phyloP scores from a whole-genome alignment of 164 flowering plant species.

The Akebia trifoliata region DNA sequence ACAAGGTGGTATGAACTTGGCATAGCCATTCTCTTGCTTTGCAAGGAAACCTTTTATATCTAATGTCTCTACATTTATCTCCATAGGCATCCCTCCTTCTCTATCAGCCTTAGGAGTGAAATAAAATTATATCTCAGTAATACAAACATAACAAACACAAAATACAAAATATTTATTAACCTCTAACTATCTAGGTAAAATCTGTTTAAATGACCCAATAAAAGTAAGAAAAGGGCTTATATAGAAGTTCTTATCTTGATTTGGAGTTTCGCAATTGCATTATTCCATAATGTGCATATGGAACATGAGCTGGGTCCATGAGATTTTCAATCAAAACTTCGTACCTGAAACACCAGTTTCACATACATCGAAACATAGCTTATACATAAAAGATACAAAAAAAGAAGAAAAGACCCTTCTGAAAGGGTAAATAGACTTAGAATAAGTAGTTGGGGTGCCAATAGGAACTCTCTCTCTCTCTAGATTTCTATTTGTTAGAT shows the following conservation, averaged over 20 bases:
- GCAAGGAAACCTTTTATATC: slow-evolving; percentile 49
- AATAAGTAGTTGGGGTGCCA: no score
- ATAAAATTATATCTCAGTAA: neutral
- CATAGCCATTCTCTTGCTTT: slow-evolving; percentile 33
- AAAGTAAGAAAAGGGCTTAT: slow-evolving; percentile 2
- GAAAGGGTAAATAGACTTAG: no score
- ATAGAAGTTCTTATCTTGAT: slow-evolving; percentile 35
- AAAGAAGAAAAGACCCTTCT: no score
- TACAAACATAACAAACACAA: no score
- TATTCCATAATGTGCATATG: slow-evolving; percentile 82
- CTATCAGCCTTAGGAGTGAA: slow-evolving; percentile 55
- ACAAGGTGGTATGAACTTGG: slow-evolving; percentile 57
- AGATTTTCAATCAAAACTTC: slow-evolving; percentile 83
- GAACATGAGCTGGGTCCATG: slow-evolving; percentile 96
- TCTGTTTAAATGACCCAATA: no score
- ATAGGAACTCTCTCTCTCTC: no score
- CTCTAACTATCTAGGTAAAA: no score
- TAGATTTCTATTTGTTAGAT: no score
- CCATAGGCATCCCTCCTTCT: slow-evolving; percentile 75
- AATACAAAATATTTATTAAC: no score
- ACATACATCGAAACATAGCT: no score
- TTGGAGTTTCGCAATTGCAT: slow-evolving; percentile 31
- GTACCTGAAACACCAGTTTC: no score
- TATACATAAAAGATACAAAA: no score
- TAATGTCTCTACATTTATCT: slow-evolving; percentile 36